Evolutionary conservation across 2,329 filamentous ascomycete genomes (phyloP), one percentile per base, ranked within the genome.

Genomic region (Neonectria neomacrospora): DNA sequence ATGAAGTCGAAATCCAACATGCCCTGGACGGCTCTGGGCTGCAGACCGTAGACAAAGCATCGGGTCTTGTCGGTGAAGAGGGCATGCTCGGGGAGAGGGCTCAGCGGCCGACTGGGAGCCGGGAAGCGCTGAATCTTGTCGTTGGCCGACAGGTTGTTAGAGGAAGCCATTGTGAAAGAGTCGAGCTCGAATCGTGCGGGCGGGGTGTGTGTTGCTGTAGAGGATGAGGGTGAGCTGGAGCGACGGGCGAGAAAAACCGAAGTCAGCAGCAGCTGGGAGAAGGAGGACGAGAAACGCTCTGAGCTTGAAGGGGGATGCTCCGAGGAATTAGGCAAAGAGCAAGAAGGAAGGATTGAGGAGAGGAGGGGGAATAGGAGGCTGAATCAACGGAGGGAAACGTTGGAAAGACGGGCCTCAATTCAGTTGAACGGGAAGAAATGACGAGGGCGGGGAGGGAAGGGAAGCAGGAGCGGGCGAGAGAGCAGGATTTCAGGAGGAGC

Each of bases 1-100:
- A 99, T 99, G 88, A 98, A 99, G 87, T 99, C 96, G 81, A 99
- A 99, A 83, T 99, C 96, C 80, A 99, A 92, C 91, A 94, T 94
- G 80, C 91, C 91, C 85, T 94, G 92, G 72, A 94, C 92, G 74
- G 92, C 92, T 81, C 94, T 90, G 78, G 96, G 95, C 86, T 99
- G 96, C 79, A 99, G 93, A 81, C 96, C 96, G 85, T 99, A 99
- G 82, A 99, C 96, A 80, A 99, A 97, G 87, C 96, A 98, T 95
- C 96, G 88, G 80, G 96, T 98, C 92, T 98, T 99, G 84, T 94
- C 90, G 88, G 96, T 96, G 90, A 98, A 99, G 78, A 99, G 93
- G 67, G 92, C 91, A 82, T 97, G 93, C 77, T 89, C 86, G 72
- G 93, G 90, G 68, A 91, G 90, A 73, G 96, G 96, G 86, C 92